Evolutionary conservation across 345 rosid species (phyloP).

Genomic region (Trapa bicornis): DNA sequence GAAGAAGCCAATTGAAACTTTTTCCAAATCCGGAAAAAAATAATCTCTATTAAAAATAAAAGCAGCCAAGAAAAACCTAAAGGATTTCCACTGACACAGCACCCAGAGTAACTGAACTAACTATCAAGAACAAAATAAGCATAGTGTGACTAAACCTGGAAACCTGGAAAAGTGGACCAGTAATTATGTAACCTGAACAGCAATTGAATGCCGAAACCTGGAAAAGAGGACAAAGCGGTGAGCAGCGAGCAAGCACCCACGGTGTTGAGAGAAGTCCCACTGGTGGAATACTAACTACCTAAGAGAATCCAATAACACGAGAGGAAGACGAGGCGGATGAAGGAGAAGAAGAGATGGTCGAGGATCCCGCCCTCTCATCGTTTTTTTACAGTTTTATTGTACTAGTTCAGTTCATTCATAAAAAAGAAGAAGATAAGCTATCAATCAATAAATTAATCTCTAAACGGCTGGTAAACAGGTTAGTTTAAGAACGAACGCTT

Average conservation of each 20-base stretch:
- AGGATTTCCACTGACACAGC: neutral
- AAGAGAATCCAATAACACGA: constrained; percentile 79
- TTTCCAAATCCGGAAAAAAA: neutral
- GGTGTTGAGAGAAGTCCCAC: neutral
- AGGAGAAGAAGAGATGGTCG: constrained; percentile 1
- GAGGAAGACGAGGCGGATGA: constrained; percentile 7
- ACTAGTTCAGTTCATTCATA: too few relatives aligned
- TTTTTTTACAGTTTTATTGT: too few relatives aligned
- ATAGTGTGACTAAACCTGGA: neutral
- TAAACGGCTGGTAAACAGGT: too few relatives aligned
- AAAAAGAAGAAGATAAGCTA: too few relatives aligned
- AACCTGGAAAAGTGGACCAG: neutral
- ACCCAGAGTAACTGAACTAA: neutral
- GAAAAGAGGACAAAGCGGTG: neutral
- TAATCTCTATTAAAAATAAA: too few relatives aligned
- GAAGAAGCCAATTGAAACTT: neutral
- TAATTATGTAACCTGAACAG: neutral
- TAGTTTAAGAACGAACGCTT: too few relatives aligned
- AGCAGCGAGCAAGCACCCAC: neutral
- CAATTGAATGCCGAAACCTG: constrained; percentile 44
- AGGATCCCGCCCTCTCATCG: too few relatives aligned
- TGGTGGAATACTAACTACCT: constrained; percentile 24
- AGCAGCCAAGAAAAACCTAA: neutral
- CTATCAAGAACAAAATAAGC: neutral
- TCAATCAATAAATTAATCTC: too few relatives aligned